These are phyloP conservation scores for Penicillium herquei DNA, from an alignment of 495 filamentous ascomycete genomes.

Conservation along the genomic window DNA sequence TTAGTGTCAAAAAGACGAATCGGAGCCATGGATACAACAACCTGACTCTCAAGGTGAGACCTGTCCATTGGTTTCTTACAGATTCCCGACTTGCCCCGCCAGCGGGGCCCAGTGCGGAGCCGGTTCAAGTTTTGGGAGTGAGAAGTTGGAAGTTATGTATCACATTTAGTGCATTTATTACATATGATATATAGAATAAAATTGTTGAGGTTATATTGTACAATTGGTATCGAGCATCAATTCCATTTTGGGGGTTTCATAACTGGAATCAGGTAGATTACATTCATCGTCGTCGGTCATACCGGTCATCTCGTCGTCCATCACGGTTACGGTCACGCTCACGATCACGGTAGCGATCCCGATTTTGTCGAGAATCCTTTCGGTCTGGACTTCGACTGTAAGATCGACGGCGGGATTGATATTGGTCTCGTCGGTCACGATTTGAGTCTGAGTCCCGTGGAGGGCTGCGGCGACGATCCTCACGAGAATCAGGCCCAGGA, in stretches of 20 bases:
- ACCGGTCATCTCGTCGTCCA: slow-evolving; percentile 20
- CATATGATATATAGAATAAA: no score
- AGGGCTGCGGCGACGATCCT: slow-evolving; percentile 20
- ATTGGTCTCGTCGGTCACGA: slow-evolving; percentile 31
- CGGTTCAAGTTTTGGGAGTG: neutral
- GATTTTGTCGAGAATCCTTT: slow-evolving; percentile 28
- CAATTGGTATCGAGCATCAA: neutral
- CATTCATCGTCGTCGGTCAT: slow-evolving; percentile 21
- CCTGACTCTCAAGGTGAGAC: slow-evolving; percentile 13
- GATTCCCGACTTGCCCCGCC: neutral
- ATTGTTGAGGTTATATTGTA: neutral
- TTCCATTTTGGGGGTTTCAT: neutral
- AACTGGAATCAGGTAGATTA: slow-evolving; percentile 2
- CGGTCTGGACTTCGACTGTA: slow-evolving; percentile 53
- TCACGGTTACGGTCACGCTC: neutral
- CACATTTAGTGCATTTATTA: no score
- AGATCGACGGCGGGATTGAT: slow-evolving; percentile 34
- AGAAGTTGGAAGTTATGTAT: neutral
- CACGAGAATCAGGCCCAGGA: slow-evolving; percentile 1
- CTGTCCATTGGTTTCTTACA: slow-evolving; percentile 13
- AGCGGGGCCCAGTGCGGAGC: neutral
- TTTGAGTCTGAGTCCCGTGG: slow-evolving; percentile 14
- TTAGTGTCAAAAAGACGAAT: slow-evolving; percentile 17
- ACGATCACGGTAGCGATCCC: slow-evolving; percentile 21
- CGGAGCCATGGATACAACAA: slow-evolving; percentile 7